Base-by-base conservation (phyloP, 768 basidiomycete species). In the Udeniomyces megalosporus region DNA sequence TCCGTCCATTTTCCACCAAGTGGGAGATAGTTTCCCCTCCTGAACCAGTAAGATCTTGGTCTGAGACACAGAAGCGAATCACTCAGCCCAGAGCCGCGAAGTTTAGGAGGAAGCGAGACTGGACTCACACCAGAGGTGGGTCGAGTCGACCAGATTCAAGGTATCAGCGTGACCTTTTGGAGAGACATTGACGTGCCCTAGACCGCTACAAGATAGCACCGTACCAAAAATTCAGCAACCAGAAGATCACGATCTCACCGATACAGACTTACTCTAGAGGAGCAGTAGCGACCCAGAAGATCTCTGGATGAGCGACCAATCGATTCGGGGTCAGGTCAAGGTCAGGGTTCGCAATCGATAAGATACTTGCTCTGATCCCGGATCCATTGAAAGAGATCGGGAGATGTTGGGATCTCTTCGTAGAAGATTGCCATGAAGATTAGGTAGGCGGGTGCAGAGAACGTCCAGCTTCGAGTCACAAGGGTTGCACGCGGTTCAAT, bases 11-110 rank as follows among this genome's bases (percentile, higher is more conserved):
- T 42, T 69, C 67, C 17, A 54, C 42, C 4, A 69, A 26, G 32
- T 69, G 68, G 2, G 64, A 57, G 22, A 69, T 54, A 2, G 68
- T 68, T 46, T 69, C 68, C 45, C 60, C 62, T 2, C 68, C 67
- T 3, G 52, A 64, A 3, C 58, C 61, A 8, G 56, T 54, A 4
- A 61, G 60, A 38, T 66, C 49, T 38, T 63, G 42, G n/a, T 63
- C 61, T 63, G 35, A 0, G 20, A 31, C 1, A 4, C 6, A 22
- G 22, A 1, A 38, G 6, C 17, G 20, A 32, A 29, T 10, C n/a
- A 20, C 22, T 24, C 1, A 2, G 32, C 26, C 15, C 22, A 22
- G 26, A 22, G 29, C 14, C 26, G 49, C 5, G 35, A 55, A 35
- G n/a, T n/a, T 26, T 47, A 29, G 34, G n/a, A 11, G 26, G 47